Conservation (phyloP, 805 yeast species). For the Lipomyces yamanashiensis region DNA sequence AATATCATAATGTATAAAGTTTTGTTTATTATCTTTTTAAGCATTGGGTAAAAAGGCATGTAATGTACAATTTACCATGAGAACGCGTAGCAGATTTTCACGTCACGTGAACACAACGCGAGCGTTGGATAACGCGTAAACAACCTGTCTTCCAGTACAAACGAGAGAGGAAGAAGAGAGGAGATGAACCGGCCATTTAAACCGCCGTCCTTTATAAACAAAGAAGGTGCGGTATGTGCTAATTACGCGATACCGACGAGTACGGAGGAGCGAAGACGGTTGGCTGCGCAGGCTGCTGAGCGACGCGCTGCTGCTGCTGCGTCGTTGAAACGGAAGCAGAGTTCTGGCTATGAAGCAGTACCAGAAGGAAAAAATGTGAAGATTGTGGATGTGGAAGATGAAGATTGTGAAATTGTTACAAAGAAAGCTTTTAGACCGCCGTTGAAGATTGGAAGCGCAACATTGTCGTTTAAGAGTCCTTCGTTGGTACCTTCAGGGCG, state of each 20-base stretch:
- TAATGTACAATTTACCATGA: too few species aligned
- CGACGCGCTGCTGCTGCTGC: neutral
- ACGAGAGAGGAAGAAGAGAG: neutral
- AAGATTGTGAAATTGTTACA: constrained; percentile 1
- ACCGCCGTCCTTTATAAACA: constrained; percentile 25
- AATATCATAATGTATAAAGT: neutral
- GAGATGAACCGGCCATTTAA: constrained; percentile 24
- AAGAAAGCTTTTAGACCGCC: neutral
- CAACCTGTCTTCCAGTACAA: neutral
- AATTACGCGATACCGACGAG: neutral
- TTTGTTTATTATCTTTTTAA: neutral
- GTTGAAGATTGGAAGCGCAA: neutral
- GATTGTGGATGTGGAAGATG: neutral
- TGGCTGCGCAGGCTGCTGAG: neutral
- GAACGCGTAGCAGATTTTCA: neutral
- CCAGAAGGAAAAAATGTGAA: neutral
- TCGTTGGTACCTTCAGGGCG: constrained; percentile 1
- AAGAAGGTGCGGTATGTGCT: neutral
- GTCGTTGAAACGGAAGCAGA: neutral
- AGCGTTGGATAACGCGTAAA: neutral
- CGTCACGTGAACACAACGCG: neutral
- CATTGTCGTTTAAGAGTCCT: neutral
- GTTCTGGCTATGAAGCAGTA: neutral
- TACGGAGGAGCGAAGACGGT: constrained; percentile 1
- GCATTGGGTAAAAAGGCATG: too few species aligned